These are phyloP conservation scores for Lindgomyces ingoldianus DNA, from an alignment of 495 filamentous ascomycete species.

Conservation along the genomic window DNA sequence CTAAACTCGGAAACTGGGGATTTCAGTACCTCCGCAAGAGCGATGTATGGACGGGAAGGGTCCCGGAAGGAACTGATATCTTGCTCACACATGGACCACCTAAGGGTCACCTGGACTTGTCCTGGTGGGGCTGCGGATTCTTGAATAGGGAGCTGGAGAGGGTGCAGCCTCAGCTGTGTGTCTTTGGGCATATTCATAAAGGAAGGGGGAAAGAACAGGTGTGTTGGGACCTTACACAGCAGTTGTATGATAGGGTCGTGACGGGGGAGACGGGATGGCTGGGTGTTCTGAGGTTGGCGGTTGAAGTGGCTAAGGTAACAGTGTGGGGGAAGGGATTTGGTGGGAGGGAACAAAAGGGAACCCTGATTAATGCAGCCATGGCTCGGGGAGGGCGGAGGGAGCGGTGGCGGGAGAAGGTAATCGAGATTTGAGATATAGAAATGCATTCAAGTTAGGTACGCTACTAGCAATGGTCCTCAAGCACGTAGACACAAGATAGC, in stretches of 20 bases:
- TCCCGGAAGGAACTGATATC: constrained; percentile 76
- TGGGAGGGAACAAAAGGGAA: background rate
- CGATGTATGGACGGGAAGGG: constrained; percentile 61
- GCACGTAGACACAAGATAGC: no score
- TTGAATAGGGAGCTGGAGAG: constrained; percentile 76
- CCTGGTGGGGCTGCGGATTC: constrained; percentile 63
- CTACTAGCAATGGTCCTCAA: no score
- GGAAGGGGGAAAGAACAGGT: constrained; percentile 61
- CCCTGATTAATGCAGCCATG: constrained; percentile 12
- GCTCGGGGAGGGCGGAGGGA: background rate
- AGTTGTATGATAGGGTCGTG: constrained; percentile 58
- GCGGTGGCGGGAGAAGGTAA: no score
- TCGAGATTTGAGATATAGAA: background rate
- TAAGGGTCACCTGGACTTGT: constrained; percentile 69
- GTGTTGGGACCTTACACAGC: constrained; percentile 75
- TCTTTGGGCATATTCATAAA: constrained; percentile 86
- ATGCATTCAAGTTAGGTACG: no score
- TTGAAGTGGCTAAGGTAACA: background rate
- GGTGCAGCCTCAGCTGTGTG: constrained; percentile 72
- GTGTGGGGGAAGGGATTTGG: background rate
- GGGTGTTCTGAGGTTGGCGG: background rate
- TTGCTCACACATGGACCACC: constrained; percentile 80
- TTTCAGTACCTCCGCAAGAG: constrained; percentile 60
- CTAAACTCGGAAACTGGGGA: constrained; percentile 63
- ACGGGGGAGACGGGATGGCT: background rate